phyloP scores from a whole-genome alignment of 768 basidiomycete genomes.

The Tulasnella sp. region DNA sequence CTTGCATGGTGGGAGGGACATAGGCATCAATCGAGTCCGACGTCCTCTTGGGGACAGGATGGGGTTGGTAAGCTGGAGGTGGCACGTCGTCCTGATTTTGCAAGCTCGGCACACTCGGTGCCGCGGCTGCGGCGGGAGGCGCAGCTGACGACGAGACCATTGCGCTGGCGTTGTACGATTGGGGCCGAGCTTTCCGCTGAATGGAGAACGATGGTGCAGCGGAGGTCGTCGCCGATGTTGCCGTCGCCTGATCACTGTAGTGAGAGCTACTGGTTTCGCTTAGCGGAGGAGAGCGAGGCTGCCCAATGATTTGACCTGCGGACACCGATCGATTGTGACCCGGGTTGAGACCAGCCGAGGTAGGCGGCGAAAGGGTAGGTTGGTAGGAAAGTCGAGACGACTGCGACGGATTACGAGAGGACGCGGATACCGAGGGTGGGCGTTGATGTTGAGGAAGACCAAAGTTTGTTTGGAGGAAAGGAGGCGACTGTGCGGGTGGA shows the following conservation, averaged over 20 bases:
- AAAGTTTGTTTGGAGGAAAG: not conserved
- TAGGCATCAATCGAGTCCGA: not conserved
- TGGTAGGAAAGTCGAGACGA: not conserved
- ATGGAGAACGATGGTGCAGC: not conserved
- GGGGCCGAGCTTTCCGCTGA: not conserved
- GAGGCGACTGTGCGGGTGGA: not conserved
- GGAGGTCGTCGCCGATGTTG: not conserved
- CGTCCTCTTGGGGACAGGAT: not conserved
- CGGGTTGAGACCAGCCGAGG: not conserved
- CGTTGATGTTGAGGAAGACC: not conserved
- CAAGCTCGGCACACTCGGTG: not conserved
- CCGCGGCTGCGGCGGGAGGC: not conserved
- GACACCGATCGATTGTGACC: not conserved
- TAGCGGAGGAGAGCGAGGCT: not conserved
- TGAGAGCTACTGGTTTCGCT: not conserved
- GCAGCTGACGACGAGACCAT: not conserved
- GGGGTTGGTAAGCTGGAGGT: not conserved
- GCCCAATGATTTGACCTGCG: not conserved
- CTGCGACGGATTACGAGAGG: not conserved
- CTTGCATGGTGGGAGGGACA: not conserved
- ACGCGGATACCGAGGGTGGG: not conserved
- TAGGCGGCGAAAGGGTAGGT: not conserved
- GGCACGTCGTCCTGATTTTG: not conserved
- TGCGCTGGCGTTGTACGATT: not conserved
- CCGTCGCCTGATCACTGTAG: not conserved